Base-by-base conservation (phyloP, 2,329 filamentous ascomycete genomes). In the Aureobasidium sp. region DNA sequence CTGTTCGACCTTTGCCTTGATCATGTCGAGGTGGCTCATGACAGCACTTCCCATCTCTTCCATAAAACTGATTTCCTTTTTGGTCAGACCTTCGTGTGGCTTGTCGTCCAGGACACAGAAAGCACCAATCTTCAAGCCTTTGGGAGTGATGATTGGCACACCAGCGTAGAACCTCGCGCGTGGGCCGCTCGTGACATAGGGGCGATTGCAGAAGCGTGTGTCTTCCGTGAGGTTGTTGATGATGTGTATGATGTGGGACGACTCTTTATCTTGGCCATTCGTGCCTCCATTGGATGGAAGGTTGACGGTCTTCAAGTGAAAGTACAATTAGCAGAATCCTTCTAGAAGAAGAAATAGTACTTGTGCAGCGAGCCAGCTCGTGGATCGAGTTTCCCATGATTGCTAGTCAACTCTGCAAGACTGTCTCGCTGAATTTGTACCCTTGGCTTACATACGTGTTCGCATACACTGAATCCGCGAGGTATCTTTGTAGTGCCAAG, bases 101-200 rank as follows among this genome's bases (percentile, higher is more conserved):
- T 82, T 80, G 53, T 87, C 84, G 69, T 91, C 89, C 4, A 89
- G 78, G 2, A 91, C 84, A 61, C 86, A 85, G 66, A 89, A 88
- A 11, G 83, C 84, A 15, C 90, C 90, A 64, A 92, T 87, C 54
- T 84, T 84, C 70, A 87, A 84, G 27, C 86, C 84, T 38, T 82
- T 84, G 0, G 84, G 84, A 2, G 87, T 89, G 27, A 84, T 83
- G 64, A 92, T 86, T 0, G 90, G 90, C 0, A 91, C 89, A 23
- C 85, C 86, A 10, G 86, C 86, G 67, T 88, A 87, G 71, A 89
- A 89, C 7, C 64, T 48, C n/a, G 50, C 42, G 27, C 42, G 23
- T 16, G 64, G 74, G n/a, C 70, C 69, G 1, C 65, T 53, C 20
- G 75, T 70, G 42, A 76, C 77, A 7, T 71, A 68, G 4, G 76